Evolutionary conservation across 192 early-diverging fungal species (phyloP).

Genomic region (Globomyces pollinis-pini): DNA sequence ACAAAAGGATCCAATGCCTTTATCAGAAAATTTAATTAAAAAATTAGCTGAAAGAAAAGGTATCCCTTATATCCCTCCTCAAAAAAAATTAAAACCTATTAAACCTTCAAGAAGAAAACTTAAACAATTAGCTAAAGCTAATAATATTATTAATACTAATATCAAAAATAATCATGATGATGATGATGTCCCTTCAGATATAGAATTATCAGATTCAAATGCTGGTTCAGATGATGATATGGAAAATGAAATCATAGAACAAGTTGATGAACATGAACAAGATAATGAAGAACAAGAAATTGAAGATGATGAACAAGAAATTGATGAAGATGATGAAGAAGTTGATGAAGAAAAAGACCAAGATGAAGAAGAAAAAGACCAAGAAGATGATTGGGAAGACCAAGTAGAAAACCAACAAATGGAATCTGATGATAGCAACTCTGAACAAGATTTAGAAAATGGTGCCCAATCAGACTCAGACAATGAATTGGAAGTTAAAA

Average conservation of each 20-base stretch:
- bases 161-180: not conserved
- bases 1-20: too few species aligned
- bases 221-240: constrained; percentile 6
- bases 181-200: not conserved
- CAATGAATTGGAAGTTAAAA: constrained; percentile 13
- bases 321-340: constrained; percentile 17
- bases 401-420: constrained; percentile 8
- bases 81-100: too few species aligned
- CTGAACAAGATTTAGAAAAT: constrained; percentile 14
- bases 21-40: too few species aligned
- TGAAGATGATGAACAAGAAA: constrained; percentile 7
- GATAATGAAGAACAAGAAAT: not conserved
- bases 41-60: too few species aligned
- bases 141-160: not conserved
- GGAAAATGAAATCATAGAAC: constrained; percentile 10
- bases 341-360: constrained; percentile 19
- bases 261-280: constrained; percentile 2
- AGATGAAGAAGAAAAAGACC: constrained; percentile 9
- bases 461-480: not conserved
- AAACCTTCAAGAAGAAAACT: not conserved
- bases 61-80: too few species aligned
- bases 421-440: constrained; percentile 27
- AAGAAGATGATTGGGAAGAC: constrained; percentile 22
- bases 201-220: constrained; percentile 2
- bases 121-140: not conserved